Conservation (phyloP, 768 basidiomycete species). For the Leccinellum rugosiceps region DNA sequence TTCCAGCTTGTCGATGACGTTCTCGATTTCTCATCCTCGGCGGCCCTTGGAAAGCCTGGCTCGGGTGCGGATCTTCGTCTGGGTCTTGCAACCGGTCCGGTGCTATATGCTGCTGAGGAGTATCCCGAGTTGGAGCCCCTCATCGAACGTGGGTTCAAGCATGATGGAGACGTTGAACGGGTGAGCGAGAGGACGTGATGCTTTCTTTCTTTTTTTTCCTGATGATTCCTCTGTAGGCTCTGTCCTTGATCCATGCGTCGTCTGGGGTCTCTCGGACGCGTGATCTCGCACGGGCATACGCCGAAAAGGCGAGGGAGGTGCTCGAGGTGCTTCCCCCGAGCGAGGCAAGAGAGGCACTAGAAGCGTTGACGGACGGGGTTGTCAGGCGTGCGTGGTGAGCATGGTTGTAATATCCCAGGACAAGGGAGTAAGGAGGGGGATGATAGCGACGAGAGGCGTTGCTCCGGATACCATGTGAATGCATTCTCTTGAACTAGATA, state of each 20-base stretch:
- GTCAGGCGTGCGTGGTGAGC: constrained; percentile 53
- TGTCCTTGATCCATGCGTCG: constrained; percentile 54
- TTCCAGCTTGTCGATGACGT: constrained; percentile 90
- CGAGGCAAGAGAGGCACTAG: constrained; percentile 74
- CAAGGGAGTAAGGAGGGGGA: not conserved
- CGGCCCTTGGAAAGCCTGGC: constrained; percentile 84
- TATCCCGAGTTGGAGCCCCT: constrained; percentile 71
- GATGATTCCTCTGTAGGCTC: constrained; percentile 45
- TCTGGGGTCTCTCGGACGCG: constrained; percentile 78
- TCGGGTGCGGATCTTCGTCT: constrained; percentile 75
- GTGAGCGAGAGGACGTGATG: constrained; percentile 39
- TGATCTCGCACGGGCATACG: constrained; percentile 71
- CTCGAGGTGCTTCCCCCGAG: constrained; percentile 74
- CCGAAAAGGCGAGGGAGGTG: constrained; percentile 69
- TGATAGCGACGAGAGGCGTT: not conserved
- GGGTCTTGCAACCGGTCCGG: constrained; percentile 83
- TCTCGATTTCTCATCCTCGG: constrained; percentile 84
- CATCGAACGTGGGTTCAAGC: constrained; percentile 74
- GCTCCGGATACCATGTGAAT: constrained; percentile 1
- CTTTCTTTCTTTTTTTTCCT: not conserved
- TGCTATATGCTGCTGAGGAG: constrained; percentile 84
- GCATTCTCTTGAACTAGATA: not conserved
- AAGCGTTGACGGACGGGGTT: constrained; percentile 65
- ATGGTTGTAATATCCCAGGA: not conserved
- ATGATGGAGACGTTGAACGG: constrained; percentile 75